Conservation (phyloP, 1,284 basidiomycete genomes). For the Malassezia equina region DNA sequence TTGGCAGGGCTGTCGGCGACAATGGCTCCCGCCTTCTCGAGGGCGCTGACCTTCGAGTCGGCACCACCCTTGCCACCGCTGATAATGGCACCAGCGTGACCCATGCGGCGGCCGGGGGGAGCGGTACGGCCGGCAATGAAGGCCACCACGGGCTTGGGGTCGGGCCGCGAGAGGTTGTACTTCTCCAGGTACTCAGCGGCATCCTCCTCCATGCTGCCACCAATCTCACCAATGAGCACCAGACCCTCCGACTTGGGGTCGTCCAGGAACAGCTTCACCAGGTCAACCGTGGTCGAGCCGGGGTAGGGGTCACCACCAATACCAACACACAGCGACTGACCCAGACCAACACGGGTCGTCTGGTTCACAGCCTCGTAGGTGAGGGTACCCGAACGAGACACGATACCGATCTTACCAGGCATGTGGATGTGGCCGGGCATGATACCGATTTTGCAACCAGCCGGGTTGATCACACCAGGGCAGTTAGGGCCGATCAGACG, state of each 20-base stretch:
- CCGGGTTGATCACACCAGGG: conserved; percentile 90
- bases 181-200: conserved; percentile 88
- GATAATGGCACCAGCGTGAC: conserved; percentile 73
- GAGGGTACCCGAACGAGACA: conserved; percentile 53
- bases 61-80: conserved; percentile 95
- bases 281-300: conserved; percentile 86
- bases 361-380: conserved; percentile 54
- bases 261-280: conserved; percentile 88
- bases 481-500: conserved; percentile 81
- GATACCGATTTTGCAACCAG: conserved; percentile 98
- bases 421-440: conserved; percentile 96
- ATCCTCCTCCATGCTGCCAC: conserved; percentile 98
- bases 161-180: conserved; percentile 77
- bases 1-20: conserved; percentile 81
- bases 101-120: conserved; percentile 95
- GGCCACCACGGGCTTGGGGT: conserved; percentile 90
- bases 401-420: conserved; percentile 76
- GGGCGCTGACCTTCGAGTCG: conserved; percentile 86
- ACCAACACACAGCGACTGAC: conserved; percentile 90
- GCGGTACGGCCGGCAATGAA: conserved; percentile 94
- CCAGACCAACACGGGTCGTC: conserved; percentile 89
- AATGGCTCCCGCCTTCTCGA: conserved; percentile 81
- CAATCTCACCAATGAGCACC: conserved; percentile 97
- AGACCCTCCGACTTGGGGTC: conserved; percentile 69
- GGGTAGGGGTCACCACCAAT: conserved; percentile 99